Conservation (phyloP, 2,329 filamentous ascomycete genomes). For the Myrmaecium sp. region DNA sequence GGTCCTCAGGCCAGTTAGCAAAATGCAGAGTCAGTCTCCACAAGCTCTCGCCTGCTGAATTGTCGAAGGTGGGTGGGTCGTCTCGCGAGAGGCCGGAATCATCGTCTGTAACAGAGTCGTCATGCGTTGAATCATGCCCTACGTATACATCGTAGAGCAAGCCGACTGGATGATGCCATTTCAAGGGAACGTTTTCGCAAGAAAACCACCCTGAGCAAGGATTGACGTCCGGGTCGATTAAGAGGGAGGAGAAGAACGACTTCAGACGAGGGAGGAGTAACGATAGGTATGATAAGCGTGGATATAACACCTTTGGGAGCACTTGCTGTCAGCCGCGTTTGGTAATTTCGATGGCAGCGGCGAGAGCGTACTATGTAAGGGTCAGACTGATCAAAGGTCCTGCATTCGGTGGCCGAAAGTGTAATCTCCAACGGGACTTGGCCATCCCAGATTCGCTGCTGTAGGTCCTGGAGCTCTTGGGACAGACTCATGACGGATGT, state of each 20-base stretch:
- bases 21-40: conserved; percentile 50
- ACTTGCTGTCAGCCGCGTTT: neutral
- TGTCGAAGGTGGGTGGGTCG: conserved; percentile 7
- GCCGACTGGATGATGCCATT: conserved; percentile 56
- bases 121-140: conserved; percentile 31
- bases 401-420: conserved; percentile 41
- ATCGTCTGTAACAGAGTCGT: conserved; percentile 3
- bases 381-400: conserved; percentile 41
- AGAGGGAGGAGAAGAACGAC: conserved; percentile 39
- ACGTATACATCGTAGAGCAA: conserved; percentile 54
- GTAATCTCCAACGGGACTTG: conserved; percentile 42
- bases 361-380: conserved; percentile 36
- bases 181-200: conserved; percentile 50
- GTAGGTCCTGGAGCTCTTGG: conserved; percentile 22
- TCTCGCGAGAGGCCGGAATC: conserved; percentile 2
- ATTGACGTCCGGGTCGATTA: conserved; percentile 40
- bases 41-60: conserved; percentile 18
- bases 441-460: conserved; percentile 40
- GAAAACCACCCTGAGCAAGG: conserved; percentile 44
- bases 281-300: conserved; percentile 49
- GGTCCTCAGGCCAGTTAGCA: conserved; percentile 38
- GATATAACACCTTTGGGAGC: neutral
- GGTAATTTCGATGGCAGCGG: neutral
- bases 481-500: conserved; percentile 10
- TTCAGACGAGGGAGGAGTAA: conserved; percentile 46